Evolutionary conservation across 306 rosid genomes (phyloP).

Genomic region (Albizia julibrissin): DNA sequence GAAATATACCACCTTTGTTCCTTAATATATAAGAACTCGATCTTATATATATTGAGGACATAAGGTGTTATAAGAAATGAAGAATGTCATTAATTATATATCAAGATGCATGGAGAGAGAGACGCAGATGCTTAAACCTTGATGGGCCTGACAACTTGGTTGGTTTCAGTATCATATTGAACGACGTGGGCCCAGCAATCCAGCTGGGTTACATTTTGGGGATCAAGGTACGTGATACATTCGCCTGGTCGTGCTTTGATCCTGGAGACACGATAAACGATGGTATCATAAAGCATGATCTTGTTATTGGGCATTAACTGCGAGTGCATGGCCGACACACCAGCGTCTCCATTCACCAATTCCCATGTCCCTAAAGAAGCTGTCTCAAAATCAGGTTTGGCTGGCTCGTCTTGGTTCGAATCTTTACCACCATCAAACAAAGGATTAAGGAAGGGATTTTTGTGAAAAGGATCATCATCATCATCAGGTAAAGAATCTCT

Average conservation of each 20-base stretch:
- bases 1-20: no score
- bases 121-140: conserved; percentile 41
- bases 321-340: conserved; percentile 79
- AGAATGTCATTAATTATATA: background rate
- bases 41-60: no score
- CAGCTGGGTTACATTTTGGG: accelerated
- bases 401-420: background rate
- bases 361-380: conserved; percentile 50
- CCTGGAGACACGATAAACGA: conserved; percentile 52
- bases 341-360: conserved; percentile 36
- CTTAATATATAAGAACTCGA: no score
- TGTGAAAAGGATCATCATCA: background rate
- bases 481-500: background rate
- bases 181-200: conserved; percentile 83
- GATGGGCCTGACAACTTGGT: conserved; percentile 59
- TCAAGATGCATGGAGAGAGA: background rate
- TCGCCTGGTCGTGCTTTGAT: conserved; percentile 33
- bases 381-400: conserved; percentile 31
- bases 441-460: background rate
- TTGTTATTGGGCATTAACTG: conserved; percentile 72
- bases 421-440: background rate
- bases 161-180: conserved; percentile 53
- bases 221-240: conserved; percentile 50
- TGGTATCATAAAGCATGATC: conserved; percentile 58
- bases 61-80: background rate